These are phyloP conservation scores for Xylaria intraflava DNA, from an alignment of 495 filamentous ascomycete species.

Conservation along the genomic window DNA sequence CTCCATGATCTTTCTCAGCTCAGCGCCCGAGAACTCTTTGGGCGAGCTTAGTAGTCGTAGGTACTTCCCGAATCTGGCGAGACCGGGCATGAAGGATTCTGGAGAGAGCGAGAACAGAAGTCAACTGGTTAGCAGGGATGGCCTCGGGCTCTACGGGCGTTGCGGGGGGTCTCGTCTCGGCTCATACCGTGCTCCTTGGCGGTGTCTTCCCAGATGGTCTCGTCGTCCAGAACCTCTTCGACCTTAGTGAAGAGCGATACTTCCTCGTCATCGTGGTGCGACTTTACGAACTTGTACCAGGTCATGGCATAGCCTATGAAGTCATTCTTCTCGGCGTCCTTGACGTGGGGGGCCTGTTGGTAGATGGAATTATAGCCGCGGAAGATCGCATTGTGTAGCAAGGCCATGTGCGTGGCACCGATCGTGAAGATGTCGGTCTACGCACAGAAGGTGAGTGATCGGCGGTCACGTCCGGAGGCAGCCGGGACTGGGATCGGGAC, in stretches of 20 bases:
- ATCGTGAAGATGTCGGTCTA: slow-evolving; percentile 46
- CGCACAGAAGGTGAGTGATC: neutral
- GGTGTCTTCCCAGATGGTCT: slow-evolving; percentile 39
- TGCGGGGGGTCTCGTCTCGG: neutral
- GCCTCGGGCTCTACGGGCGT: neutral
- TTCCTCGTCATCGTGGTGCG: slow-evolving; percentile 52
- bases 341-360: slow-evolving; percentile 41
- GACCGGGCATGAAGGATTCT: slow-evolving; percentile 46
- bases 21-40: slow-evolving; percentile 34
- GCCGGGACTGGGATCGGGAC: too few relatives aligned
- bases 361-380: slow-evolving; percentile 56
- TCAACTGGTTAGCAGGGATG: neutral
- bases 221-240: slow-evolving; percentile 40
- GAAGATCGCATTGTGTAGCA: slow-evolving; percentile 53
- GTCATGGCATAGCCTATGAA: slow-evolving; percentile 46
- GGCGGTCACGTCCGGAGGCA: neutral
- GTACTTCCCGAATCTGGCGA: slow-evolving; percentile 44
- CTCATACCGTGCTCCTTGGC: slow-evolving; percentile 45
- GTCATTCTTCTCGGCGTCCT: slow-evolving; percentile 37
- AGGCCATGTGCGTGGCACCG: slow-evolving; percentile 52
- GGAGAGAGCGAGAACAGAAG: neutral
- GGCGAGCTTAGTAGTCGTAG: slow-evolving; percentile 30
- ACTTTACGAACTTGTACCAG: slow-evolving; percentile 48
- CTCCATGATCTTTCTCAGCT: slow-evolving; percentile 43
- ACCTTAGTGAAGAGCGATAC: slow-evolving; percentile 45